phyloP scores from a whole-genome alignment of 2,329 filamentous ascomycete species.

The Penicillium sp. region DNA sequence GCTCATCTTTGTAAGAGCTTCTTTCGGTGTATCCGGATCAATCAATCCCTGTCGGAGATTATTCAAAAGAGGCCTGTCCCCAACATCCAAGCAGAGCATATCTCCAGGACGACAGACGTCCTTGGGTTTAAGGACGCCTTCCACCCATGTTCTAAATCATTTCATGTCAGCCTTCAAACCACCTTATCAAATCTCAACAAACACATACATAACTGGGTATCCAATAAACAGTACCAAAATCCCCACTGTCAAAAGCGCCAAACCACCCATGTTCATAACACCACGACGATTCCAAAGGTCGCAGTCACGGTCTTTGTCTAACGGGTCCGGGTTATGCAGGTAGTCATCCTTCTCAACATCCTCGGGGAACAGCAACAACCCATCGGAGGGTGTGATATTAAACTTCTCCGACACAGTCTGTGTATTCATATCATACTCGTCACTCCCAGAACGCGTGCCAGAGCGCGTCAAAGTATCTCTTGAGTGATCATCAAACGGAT shows the following conservation, averaged over 20 bases:
- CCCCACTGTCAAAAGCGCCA: conserved; percentile 61
- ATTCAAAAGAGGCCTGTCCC: conserved; percentile 53
- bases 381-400: conserved; percentile 68
- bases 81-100: conserved; percentile 52
- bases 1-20: conserved; percentile 56
- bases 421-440: conserved; percentile 66
- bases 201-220: conserved; percentile 66
- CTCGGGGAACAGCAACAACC: conserved; percentile 67
- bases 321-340: conserved; percentile 68
- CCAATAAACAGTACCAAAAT: conserved; percentile 66
- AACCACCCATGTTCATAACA: conserved; percentile 63
- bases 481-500: conserved; percentile 61
- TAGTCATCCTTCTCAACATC: conserved; percentile 74
- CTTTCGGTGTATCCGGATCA: conserved; percentile 66
- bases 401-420: conserved; percentile 74
- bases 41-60: conserved; percentile 64
- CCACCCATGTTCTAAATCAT: conserved; percentile 56
- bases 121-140: conserved; percentile 40
- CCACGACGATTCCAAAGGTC: conserved; percentile 67
- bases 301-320: conserved; percentile 62
- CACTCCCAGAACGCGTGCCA: conserved; percentile 62
- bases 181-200: background rate
- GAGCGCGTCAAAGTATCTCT: conserved; percentile 60
- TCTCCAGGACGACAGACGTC: conserved; percentile 37
- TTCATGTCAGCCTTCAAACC: background rate